Evolutionary conservation across 225 moss, liverwort and hornwort genomes (phyloP), one percentile per base, ranked within the genome.

Genomic region (Lunularia cruciata): DNA sequence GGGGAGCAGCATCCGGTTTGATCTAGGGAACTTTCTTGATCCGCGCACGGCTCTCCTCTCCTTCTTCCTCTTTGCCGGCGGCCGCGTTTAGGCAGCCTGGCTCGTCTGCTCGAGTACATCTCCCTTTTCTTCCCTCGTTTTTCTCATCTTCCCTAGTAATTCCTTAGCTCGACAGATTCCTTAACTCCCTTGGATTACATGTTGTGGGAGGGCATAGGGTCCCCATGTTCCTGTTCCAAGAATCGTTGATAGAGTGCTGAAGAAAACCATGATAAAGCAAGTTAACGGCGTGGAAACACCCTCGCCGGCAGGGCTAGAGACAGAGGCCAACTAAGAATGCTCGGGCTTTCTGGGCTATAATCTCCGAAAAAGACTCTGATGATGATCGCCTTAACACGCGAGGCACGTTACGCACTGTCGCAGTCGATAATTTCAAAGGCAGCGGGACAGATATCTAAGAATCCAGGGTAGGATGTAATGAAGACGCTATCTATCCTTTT

Each of bases 41-140:
- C 52, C 3, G 20, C 3, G 20, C 52, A 52, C 52, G 52, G 52
- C 3, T 52, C 52, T 52, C 6, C 1, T 22, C 2, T 22, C 1
- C 52, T 22, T 52, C 6, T 2, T 22, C 2, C 22, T 1, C 52
- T 22, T 26, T 52, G 52, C 52, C 26, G 52, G 52, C 52, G 20
- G 52, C 52, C 52, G 52, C 52, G 25, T 52, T 22, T 52, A 23
- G 52, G 52, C 52, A 52, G 52, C 52, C 52, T 52, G 25, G 52
- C 25, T 52, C n/a, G n/a, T n/a, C n/a, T 52, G 52, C 5, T 52
- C 20, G 10, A 12, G 52, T 52, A n/a, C n/a, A n/a, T n/a, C n/a
- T n/a, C 52, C 23, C 52, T 26, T 26, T 52, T 52, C 52, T 4
- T 8, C 52, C 20, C 26, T 52, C 52, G 14, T 19, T 47, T 47